phyloP scores from a whole-genome alignment of 2,329 filamentous ascomycete genomes.

The Fusarium sulawesiense region DNA sequence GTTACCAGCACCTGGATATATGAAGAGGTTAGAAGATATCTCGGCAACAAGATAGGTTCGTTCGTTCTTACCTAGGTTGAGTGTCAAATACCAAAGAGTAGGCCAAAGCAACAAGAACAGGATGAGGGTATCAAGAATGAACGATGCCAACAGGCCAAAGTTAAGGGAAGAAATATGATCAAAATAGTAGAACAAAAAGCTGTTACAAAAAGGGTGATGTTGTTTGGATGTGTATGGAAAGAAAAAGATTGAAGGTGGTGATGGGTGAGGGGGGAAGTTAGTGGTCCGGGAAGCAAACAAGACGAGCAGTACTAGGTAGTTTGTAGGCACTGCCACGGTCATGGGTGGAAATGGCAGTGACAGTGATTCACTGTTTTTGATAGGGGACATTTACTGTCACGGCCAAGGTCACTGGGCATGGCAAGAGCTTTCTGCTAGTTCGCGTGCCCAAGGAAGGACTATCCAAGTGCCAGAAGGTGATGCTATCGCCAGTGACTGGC shows the following conservation, averaged over 20 bases:
- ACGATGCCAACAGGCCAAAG: not conserved
- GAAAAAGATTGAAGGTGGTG: not conserved
- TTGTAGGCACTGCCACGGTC: not conserved
- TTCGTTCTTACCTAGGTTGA: not conserved
- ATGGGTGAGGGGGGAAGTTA: not conserved
- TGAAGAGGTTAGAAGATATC: not conserved
- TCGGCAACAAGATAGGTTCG: not conserved
- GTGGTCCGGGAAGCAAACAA: not conserved
- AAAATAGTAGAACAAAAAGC: conserved; percentile 12
- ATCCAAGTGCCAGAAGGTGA: not conserved
- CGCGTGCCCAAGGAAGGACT: not conserved
- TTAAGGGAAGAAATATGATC: not conserved
- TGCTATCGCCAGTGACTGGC: conserved; percentile 14
- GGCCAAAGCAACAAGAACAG: not conserved
- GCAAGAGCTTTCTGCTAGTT: not conserved
- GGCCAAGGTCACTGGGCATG: not conserved
- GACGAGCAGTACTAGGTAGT: not conserved
- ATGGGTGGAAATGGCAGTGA: not conserved
- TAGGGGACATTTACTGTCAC: no score
- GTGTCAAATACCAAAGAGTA: not conserved
- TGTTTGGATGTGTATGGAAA: not conserved
- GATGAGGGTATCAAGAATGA: not conserved
- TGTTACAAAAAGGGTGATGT: not conserved
- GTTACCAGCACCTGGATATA: not conserved
- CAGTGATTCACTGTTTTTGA: not conserved